Evolutionary conservation across 768 basidiomycete genomes (phyloP).

Genomic region (Xerocomellus amylosporus): DNA sequence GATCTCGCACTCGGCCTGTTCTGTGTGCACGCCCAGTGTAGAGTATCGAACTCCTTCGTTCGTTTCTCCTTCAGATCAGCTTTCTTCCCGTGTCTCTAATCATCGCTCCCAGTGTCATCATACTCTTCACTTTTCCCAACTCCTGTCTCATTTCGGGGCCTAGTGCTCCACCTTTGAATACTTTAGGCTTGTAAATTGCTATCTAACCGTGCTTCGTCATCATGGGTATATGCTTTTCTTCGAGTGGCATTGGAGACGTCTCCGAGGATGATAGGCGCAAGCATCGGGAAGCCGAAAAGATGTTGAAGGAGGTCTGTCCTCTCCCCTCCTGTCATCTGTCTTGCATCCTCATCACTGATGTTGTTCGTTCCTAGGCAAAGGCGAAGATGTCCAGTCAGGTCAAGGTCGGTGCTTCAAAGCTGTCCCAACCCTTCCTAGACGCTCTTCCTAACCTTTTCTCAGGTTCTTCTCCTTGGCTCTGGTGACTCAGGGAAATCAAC

Average conservation of each 20-base stretch:
- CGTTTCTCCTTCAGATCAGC: not conserved
- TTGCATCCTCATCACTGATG: not conserved
- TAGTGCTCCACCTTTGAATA: conserved; percentile 9
- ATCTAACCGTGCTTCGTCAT: conserved; percentile 26
- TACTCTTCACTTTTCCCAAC: not conserved
- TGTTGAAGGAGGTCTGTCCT: conserved; percentile 64
- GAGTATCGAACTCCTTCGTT: conserved; percentile 1
- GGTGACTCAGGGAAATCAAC: conserved; percentile 95
- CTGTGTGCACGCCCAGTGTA: conserved; percentile 18
- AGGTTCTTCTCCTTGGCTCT: conserved; percentile 89
- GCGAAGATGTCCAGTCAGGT: conserved; percentile 67
- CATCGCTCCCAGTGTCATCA: not conserved
- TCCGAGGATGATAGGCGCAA: conserved; percentile 65
- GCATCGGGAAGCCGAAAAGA: conserved; percentile 72
- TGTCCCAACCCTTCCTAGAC: not conserved
- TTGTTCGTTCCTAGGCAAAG: conserved; percentile 54
- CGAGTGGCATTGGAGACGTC: conserved; percentile 51
- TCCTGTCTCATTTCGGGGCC: conserved; percentile 7
- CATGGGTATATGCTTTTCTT: conserved; percentile 83
- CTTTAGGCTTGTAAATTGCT: not conserved
- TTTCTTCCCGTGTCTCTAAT: not conserved
- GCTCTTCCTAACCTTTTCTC: not conserved
- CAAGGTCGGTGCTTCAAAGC: conserved; percentile 51
- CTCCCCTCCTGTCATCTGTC: not conserved
- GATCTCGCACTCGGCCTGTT: conserved; percentile 15